Evolutionary conservation across 2,329 filamentous ascomycete genomes (phyloP), one percentile per base, ranked within the genome.

Genomic region (Verticillium nubilum): DNA sequence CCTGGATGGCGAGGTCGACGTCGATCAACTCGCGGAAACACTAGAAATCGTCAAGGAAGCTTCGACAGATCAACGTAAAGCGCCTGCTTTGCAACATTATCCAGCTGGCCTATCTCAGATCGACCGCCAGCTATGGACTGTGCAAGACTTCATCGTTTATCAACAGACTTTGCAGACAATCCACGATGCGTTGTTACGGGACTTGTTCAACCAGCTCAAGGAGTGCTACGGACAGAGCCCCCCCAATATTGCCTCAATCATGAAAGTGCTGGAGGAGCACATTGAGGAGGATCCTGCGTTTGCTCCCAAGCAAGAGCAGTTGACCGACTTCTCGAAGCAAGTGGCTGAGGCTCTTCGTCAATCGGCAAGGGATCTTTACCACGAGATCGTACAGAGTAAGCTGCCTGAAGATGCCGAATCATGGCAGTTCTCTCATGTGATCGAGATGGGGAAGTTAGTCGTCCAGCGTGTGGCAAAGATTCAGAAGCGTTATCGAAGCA

Each of bases 341-440:
- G 82, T 97, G 26, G 80, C 83, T n/a, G 82, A 89, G 56, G 89
- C 88, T 2, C 80, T 98, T 53, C 83, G 84, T 56, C 80, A 88
- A 62, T 89, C 89, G 68, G 93, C 94, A 7, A 84, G 84, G 19
- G 85, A 88, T n/a, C 87, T 89, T 5, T 98, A 99, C 70, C 85
- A 89, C 59, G 85, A 84, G 28, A 87, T 93, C 64, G 84, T 98
- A 55, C 85, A 93, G 60, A 86, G 88, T 62, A 85, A 93, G 68
- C 87, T 99, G 1, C 92, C 93, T 1, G 83, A 89, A 33, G 85
- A 88, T 59, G 88, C 91, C 66, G 86, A 92, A 64, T 83, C 91
- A 56, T 97, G 95, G 93, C 86, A 97, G 66, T 94, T 96, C 71
- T 89, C 85, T 63, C 91, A 98, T 72, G 89, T 98, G 59, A 92